A percentile compares a stretch with the other conserved stretches of the same genome.
Conservation (phyloP, 169 alveolate species). For the Cryptosporidium felis region DNA sequence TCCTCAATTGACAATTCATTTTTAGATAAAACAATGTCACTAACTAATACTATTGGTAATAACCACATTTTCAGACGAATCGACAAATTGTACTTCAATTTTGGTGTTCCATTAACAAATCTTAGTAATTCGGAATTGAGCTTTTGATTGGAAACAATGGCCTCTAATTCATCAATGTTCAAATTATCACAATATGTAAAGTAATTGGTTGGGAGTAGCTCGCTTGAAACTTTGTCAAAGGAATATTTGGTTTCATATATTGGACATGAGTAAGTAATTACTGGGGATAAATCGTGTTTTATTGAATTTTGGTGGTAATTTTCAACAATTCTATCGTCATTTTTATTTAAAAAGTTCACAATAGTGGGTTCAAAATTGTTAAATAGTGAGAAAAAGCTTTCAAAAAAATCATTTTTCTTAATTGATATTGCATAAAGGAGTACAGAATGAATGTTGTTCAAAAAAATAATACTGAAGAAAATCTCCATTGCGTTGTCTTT, state of each 20-base stretch:
- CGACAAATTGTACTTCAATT: not conserved
- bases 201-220: slow-evolving; percentile 2
- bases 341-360: not conserved
- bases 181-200: not conserved
- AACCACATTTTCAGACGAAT: slow-evolving; percentile 1
- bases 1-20: not conserved
- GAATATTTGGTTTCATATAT: not conserved
- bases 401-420: not conserved
- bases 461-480: slow-evolving; percentile 4
- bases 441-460: slow-evolving; percentile 19
- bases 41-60: not conserved
- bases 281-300: slow-evolving; percentile 60
- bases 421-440: not conserved
- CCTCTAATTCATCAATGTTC: not conserved
- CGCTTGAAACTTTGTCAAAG: not conserved
- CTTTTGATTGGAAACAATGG: not conserved
- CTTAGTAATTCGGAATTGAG: not conserved
- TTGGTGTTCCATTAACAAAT: slow-evolving; percentile 8
- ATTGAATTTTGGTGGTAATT: not conserved
- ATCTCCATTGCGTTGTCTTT: not conserved
- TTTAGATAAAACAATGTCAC: not conserved
- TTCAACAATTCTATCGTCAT: not conserved
- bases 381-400: not conserved
- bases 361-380: not conserved
- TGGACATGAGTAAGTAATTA: slow-evolving; percentile 5